These are phyloP conservation scores for Fusarium oxysporum DNA, from an alignment of 2,329 filamentous ascomycete species.

Conservation along the genomic window DNA sequence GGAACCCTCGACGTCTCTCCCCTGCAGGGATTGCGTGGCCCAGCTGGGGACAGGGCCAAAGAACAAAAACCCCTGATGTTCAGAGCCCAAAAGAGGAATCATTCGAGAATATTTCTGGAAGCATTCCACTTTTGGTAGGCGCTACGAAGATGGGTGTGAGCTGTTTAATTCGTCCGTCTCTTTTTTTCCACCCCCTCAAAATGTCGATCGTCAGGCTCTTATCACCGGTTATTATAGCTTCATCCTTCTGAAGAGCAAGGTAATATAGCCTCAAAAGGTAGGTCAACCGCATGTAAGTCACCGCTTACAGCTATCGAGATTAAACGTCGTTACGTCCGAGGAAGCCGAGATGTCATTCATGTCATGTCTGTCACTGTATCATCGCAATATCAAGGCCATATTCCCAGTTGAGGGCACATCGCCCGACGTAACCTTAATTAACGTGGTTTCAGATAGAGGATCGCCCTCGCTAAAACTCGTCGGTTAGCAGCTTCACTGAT, in stretches of 20 bases:
- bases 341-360: background rate
- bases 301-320: conserved; percentile 1
- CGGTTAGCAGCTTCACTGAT: conserved; percentile 16
- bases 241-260: background rate
- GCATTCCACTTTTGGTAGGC: conserved; percentile 10
- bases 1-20: background rate
- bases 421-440: conserved; percentile 25
- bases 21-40: conserved; percentile 28
- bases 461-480: conserved; percentile 20
- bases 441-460: conserved; percentile 37
- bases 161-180: background rate
- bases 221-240: conserved; percentile 7
- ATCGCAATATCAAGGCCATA: background rate
- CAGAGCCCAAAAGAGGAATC: conserved; percentile 25
- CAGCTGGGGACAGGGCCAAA: background rate
- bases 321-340: background rate
- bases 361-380: background rate
- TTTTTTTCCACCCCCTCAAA: background rate
- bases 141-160: conserved; percentile 27
- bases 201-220: conserved; percentile 18
- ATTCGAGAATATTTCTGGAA: conserved; percentile 45
- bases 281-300: background rate
- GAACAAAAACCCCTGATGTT: conserved; percentile 19
- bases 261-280: background rate
- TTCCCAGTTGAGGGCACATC: conserved; percentile 17